These are phyloP conservation scores for Sequoia sempervirens DNA, from an alignment of 75 land plant genomes.

Conservation along the genomic window DNA sequence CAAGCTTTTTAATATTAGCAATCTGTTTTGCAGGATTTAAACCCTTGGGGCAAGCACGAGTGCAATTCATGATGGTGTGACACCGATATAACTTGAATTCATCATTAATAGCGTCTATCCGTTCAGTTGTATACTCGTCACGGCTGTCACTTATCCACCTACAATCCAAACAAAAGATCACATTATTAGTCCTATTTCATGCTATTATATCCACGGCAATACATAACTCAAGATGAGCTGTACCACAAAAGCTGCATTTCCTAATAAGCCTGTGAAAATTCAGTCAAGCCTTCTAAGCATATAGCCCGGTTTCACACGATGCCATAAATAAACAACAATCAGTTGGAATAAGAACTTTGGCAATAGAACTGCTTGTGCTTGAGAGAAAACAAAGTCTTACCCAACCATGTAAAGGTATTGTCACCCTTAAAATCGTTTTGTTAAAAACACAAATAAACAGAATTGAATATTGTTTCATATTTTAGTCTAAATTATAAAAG, in stretches of 20 bases:
- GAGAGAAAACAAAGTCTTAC: no score
- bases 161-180: constrained; percentile 14
- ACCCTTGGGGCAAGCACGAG: constrained; percentile 81
- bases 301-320: not conserved
- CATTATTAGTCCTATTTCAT: not conserved
- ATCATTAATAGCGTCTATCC: constrained; percentile 64
- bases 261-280: not conserved
- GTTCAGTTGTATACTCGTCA: constrained; percentile 78
- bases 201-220: not conserved
- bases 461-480: not conserved
- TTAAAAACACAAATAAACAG: not conserved
- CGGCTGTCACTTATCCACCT: constrained; percentile 90
- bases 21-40: constrained; percentile 85
- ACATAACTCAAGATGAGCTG: not conserved
- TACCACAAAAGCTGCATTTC: not conserved
- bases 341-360: not conserved
- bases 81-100: constrained; percentile 83
- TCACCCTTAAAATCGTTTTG: not conserved
- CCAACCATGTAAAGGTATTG: not conserved
- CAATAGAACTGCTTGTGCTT: not conserved
- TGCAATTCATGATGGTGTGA: constrained; percentile 85
- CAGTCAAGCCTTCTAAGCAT: not conserved
- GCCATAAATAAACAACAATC: not conserved
- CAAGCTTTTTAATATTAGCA: constrained; percentile 40
- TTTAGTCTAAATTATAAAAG: not conserved